A percentile compares a stretch with the other conserved stretches of the same genome.
Evolutionary conservation across 371 early-diverging fungal genomes (phyloP).

Genomic region (Mucor saturninus): DNA sequence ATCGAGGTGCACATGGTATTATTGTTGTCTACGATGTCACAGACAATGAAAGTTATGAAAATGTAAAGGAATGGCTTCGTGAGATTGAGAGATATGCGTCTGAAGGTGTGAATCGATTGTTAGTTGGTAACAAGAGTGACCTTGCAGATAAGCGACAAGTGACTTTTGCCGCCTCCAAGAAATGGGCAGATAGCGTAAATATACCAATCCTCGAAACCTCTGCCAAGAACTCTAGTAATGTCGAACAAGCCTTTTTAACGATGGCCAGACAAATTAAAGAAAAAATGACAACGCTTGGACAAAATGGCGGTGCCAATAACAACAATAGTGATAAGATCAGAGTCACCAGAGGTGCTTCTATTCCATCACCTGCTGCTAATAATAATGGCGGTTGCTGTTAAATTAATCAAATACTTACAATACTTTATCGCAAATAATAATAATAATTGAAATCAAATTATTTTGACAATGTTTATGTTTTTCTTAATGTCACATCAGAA

Average conservation of each 20-base stretch:
- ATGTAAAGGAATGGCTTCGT: slow-evolving; percentile 95
- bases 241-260: slow-evolving; percentile 94
- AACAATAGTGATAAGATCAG: slow-evolving; percentile 52
- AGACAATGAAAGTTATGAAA: slow-evolving; percentile 93
- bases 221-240: slow-evolving; percentile 92
- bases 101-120: slow-evolving; percentile 91
- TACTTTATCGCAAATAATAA: background rate
- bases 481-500: too few species aligned
- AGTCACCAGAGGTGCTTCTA: slow-evolving; percentile 54
- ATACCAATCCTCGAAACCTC: slow-evolving; percentile 91
- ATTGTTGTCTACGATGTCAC: slow-evolving; percentile 98
- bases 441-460: background rate
- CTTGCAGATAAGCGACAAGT: slow-evolving; percentile 81
- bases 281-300: slow-evolving; percentile 37
- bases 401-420: background rate
- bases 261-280: slow-evolving; percentile 87
- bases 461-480: too few species aligned
- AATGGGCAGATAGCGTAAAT: slow-evolving; percentile 80
- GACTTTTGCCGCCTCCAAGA: slow-evolving; percentile 65
- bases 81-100: slow-evolving; percentile 95
- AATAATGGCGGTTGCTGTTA: slow-evolving; percentile 60
- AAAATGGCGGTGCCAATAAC: slow-evolving; percentile 10
- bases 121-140: slow-evolving; percentile 99
- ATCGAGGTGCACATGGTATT: slow-evolving; percentile 99
- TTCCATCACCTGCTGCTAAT: slow-evolving; percentile 38